phyloP scores from a whole-genome alignment of 805 yeast species.

The Sugiyamaella smithiae region DNA sequence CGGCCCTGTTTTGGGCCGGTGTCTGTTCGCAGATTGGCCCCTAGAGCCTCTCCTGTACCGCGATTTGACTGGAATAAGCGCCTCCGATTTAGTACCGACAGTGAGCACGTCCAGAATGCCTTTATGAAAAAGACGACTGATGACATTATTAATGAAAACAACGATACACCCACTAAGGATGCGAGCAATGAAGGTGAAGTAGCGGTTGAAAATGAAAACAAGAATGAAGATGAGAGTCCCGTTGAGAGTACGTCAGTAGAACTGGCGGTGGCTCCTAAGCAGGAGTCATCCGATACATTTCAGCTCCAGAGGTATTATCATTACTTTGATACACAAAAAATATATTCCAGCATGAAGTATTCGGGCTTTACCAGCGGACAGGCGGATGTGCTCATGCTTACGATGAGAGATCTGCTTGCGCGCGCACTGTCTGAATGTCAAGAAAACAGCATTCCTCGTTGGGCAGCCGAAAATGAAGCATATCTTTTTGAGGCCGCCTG shows the following conservation, averaged over 20 bases:
- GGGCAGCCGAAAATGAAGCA: conserved; percentile 81
- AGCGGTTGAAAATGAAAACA: too few relatives aligned
- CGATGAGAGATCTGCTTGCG: conserved; percentile 38
- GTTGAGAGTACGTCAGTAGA: not conserved
- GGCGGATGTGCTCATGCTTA: conserved; percentile 54
- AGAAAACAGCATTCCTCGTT: conserved; percentile 40
- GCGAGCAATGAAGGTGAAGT: too few relatives aligned
- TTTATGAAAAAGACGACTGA: too few relatives aligned
- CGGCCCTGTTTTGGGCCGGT: too few relatives aligned
- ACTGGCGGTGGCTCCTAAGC: not conserved
- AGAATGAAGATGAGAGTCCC: not conserved
- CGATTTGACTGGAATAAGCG: too few relatives aligned
- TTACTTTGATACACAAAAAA: conserved; percentile 59
- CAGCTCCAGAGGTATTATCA: conserved; percentile 22
- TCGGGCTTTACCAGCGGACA: conserved; percentile 64
- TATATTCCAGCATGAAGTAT: conserved; percentile 49
- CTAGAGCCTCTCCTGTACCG: too few relatives aligned
- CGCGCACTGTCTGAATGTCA: conserved; percentile 34
- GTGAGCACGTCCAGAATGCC: too few relatives aligned
- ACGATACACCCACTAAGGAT: not conserved
- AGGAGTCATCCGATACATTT: not conserved
- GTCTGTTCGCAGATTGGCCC: too few relatives aligned
- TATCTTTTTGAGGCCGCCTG: conserved; percentile 91
- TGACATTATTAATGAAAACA: not conserved
- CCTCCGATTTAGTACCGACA: too few relatives aligned